Evolutionary conservation across 768 basidiomycete species (phyloP), one percentile per base, ranked within the genome.

Genomic region (Boletales sp.): DNA sequence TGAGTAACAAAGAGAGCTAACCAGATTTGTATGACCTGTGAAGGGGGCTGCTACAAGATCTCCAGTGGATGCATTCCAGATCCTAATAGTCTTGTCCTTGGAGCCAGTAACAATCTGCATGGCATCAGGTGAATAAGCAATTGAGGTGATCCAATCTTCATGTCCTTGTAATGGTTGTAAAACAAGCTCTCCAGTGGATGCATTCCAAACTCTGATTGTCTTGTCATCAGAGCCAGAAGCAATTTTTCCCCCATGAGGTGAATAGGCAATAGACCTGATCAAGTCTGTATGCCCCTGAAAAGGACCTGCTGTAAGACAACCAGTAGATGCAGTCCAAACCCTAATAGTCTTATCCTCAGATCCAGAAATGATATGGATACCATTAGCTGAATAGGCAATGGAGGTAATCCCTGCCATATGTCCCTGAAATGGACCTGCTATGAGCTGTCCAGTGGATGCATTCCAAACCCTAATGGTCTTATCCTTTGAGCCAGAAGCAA

Each of bases 361-460:
- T 4, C 46, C 37, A 46, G 46, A 46, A 13, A 19, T 28, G 31
- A 46, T 41, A 6, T 34, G 39, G 18, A 12, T 25, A 8, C 15
- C 47, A 48, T 40, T 19, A 21, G 32, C 21, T n/a, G 39, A 48
- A 25, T 50, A 50, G 30, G 30, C 31, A 32, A 44, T 42, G 44
- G 25, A 44, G 6, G 9, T 30, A 5, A 44, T 19, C 30, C 41
- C 8, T 42, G 8, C 28, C 28, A 32, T 28, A 41, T 41, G 40
- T 25, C 40, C 30, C 18, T 44, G 14, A 15, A 45, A n/a, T 45
- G 44, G 21, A 7, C 21, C 35, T 45, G 34, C 25, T 7, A 44
- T 32, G 30, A 14, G 7, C 15, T 39, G 41, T 40, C 39, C 15
- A 32, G 40, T n/a, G 21, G 21, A 21, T 21, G 21, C 21, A 21